A percentile compares a stretch with the other conserved stretches of the same genome.
These are phyloP conservation scores for Glycine tomentella DNA, from an alignment of 306 rosid genomes.

Conservation along the genomic window DNA sequence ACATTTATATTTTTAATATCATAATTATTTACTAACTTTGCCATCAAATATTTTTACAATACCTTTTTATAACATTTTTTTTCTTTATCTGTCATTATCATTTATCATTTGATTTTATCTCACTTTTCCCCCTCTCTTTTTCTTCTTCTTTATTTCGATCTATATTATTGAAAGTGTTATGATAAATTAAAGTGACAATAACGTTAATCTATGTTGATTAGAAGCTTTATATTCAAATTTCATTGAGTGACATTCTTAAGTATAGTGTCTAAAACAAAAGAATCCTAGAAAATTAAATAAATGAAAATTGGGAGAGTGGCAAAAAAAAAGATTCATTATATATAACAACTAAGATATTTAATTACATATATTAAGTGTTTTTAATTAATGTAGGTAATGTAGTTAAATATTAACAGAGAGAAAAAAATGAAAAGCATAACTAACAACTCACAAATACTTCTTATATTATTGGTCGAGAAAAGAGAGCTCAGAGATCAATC, in stretches of 20 bases:
- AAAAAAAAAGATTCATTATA: not conserved
- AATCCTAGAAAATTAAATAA: not conserved
- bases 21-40: not conserved
- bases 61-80: no score
- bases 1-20: not conserved
- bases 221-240: not conserved
- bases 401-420: not conserved
- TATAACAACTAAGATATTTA: not conserved
- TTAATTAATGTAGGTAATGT: not conserved
- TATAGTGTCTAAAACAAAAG: not conserved
- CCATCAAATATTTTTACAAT: no score
- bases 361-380: not conserved
- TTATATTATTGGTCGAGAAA: no score
- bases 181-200: no score
- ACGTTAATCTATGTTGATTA: no score
- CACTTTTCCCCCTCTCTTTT: no score
- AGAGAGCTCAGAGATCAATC: not conserved
- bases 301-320: not conserved
- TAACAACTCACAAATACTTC: not conserved
- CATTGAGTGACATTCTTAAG: not conserved
- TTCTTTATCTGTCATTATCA: not conserved
- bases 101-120: no score
- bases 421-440: not conserved
- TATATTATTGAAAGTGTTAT: no score
- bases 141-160: no score